Base-by-base conservation (phyloP, 805 yeast genomes). In the Priceomyces melissophilus region DNA sequence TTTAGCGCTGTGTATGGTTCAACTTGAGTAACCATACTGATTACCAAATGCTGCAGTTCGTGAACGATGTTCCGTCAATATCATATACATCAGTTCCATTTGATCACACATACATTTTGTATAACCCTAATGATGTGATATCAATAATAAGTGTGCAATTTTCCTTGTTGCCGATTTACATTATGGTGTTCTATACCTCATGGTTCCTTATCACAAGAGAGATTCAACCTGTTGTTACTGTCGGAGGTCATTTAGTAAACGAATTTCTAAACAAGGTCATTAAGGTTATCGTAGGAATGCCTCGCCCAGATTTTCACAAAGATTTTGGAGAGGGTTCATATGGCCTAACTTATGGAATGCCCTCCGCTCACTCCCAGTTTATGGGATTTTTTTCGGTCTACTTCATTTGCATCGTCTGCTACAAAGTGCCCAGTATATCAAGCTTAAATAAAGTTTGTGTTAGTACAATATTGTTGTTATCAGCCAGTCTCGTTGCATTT, bases 351-450 rank as follows among this genome's bases (percentile, higher is more conserved):
- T 89, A 83, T 58, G 99, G 99, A 0, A 91, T 91, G 97, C 99
- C 99, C 0, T 81, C 90, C 39, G 96, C 99, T 1, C 99, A 91
- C 62, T 81, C 96, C 0, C 99, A 91, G 64, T 93, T 90, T 61
- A 85, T 91, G 89, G 95, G 96, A 2, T 93, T 81, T 57, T 81
- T 84, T 47, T 74, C 79, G n/a, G 67, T 75, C 6, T 85, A 81
- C 55, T 65, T 73, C 45, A 50, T 71, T 2, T 69, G 84, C 43
- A 74, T 42, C 41, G 61, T 60, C 49, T 58, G 47, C 64, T 73
- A 55, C 65, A 79, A 78, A 60, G 65, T 46, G 55, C 61, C 34
- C 10, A 55, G 50, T 31, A 48, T 76, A 36, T 43, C 54, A 3
- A 15, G 14, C 2, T 1, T 17, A 0, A 56, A 66, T 35, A 71